Evolutionary conservation across 1,284 basidiomycete species (phyloP).

Genomic region (Melampsora larici-populina): DNA sequence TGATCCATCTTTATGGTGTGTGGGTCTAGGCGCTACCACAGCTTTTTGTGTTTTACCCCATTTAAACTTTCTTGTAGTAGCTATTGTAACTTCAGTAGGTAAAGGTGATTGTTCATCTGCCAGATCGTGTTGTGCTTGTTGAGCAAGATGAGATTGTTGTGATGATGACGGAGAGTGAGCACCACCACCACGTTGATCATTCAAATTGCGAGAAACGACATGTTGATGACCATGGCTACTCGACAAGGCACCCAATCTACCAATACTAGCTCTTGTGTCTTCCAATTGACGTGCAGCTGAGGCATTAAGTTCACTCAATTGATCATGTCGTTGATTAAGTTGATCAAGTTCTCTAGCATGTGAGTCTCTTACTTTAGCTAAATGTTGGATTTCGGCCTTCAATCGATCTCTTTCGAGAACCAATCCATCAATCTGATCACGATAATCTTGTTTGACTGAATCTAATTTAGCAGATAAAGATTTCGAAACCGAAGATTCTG

Average conservation of each 20-base stretch:
- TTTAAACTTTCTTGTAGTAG: constrained; percentile 41
- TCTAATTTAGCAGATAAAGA: constrained; percentile 17
- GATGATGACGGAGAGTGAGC: no score
- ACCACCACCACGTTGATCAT: background rate
- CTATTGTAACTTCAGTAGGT: constrained; percentile 33
- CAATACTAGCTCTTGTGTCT: constrained; percentile 3
- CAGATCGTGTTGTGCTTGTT: background rate
- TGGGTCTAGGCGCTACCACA: background rate
- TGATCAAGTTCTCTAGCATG: constrained; percentile 19
- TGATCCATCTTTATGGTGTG: constrained; percentile 24
- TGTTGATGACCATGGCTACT: background rate
- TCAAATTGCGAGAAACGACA: background rate
- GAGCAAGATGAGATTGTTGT: background rate
- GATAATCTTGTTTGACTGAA: constrained; percentile 14
- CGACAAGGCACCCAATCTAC: background rate
- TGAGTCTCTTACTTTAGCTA: constrained; percentile 11
- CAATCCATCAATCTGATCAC: constrained; percentile 14
- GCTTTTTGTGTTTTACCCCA: constrained; percentile 40
- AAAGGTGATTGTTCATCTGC: constrained; percentile 3
- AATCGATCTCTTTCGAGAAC: constrained; percentile 19
- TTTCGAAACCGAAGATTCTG: background rate
- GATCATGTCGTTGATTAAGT: constrained; percentile 15
- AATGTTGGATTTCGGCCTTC: constrained; percentile 26
- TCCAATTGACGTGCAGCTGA: constrained; percentile 20
- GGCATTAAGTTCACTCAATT: constrained; percentile 19